phyloP scores from a whole-genome alignment of 352 stramenopile species.

The Phytophthora pistaciae region DNA sequence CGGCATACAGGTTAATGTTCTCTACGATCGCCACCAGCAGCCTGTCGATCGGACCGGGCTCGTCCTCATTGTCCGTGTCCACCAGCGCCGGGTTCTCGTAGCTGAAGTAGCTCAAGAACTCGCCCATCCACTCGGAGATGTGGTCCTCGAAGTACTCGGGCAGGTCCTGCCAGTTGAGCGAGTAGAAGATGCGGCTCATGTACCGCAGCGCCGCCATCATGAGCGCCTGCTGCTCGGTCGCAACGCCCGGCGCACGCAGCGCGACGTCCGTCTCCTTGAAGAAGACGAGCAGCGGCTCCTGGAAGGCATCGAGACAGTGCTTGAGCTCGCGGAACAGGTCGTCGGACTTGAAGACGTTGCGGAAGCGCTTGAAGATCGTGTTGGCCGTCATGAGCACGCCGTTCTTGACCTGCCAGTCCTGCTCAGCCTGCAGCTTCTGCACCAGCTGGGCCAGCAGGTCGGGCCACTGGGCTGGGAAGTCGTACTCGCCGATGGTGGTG shows the following conservation, averaged over 20 bases:
- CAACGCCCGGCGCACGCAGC: conserved; percentile 49
- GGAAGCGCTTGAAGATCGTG: conserved; percentile 98
- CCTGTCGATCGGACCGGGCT: conserved; percentile 92
- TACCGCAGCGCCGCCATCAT: conserved; percentile 90
- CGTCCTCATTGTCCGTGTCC: conserved; percentile 93
- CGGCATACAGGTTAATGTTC: conserved; percentile 98
- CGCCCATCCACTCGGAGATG: conserved; percentile 96
- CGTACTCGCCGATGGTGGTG: conserved; percentile 96
- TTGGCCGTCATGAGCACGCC: conserved; percentile 98
- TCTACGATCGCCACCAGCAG: conserved; percentile 96
- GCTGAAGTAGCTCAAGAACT: conserved; percentile 95
- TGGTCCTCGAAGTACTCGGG: conserved; percentile 99
- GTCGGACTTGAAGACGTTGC: conserved; percentile 97
- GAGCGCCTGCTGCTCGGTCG: conserved; percentile 63
- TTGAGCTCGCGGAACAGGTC: conserved; percentile 96
- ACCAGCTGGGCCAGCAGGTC: conserved; percentile 96
- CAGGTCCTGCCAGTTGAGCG: conserved; percentile 98
- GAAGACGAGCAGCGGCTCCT: conserved; percentile 82
- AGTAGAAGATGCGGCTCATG: conserved; percentile 98
- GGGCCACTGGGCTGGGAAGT: conserved; percentile 98
- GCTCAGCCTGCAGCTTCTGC: conserved; percentile 89
- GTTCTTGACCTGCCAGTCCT: conserved; percentile 93
- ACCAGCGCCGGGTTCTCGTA: conserved; percentile 95
- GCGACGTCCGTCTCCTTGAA: conserved; percentile 77
- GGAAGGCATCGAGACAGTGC: conserved; percentile 95